These are phyloP conservation scores for Penicillium paxilli DNA, from an alignment of 495 filamentous ascomycete genomes.

Conservation along the genomic window DNA sequence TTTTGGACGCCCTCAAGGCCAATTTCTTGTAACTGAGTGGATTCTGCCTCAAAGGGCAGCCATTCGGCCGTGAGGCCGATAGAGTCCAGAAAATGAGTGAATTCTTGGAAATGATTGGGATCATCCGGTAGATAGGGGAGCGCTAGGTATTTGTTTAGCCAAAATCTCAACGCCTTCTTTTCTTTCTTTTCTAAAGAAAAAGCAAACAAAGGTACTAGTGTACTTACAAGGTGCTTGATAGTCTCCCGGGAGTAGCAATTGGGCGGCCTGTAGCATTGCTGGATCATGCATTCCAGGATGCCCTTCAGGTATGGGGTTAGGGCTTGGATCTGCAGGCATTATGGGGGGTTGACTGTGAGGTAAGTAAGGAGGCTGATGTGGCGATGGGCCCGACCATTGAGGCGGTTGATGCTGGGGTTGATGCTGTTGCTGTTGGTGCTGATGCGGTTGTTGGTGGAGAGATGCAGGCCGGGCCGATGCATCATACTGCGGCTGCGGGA, in stretches of 20 bases:
- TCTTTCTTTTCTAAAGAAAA: background rate
- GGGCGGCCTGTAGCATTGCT: conserved; percentile 42
- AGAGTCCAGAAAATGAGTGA: conserved; percentile 43
- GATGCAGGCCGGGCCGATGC: conserved; percentile 22
- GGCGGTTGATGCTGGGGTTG: conserved; percentile 21
- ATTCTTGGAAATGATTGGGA: conserved; percentile 43
- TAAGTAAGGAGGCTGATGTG: conserved; percentile 25
- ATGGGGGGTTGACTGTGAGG: conserved; percentile 23
- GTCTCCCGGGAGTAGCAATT: conserved; percentile 38
- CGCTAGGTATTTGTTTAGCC: conserved; percentile 16
- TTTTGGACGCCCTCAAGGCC: conserved; percentile 26
- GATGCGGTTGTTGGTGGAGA: conserved; percentile 8
- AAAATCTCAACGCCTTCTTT: too few relatives aligned
- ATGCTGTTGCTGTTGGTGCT: conserved; percentile 13
- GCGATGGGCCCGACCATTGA: conserved; percentile 33
- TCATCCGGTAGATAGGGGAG: conserved; percentile 40
- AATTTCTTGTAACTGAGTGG: conserved; percentile 28
- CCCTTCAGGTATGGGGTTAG: conserved; percentile 12
- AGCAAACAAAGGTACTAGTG: background rate
- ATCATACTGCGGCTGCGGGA: conserved; percentile 24
- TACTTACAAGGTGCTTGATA: conserved; percentile 29
- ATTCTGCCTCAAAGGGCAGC: conserved; percentile 32
- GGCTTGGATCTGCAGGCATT: conserved; percentile 13
- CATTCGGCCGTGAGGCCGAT: conserved; percentile 42
- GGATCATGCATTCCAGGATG: conserved; percentile 36